Base-by-base conservation (phyloP, 2,329 filamentous ascomycete genomes). In the Mariannaea elegans region DNA sequence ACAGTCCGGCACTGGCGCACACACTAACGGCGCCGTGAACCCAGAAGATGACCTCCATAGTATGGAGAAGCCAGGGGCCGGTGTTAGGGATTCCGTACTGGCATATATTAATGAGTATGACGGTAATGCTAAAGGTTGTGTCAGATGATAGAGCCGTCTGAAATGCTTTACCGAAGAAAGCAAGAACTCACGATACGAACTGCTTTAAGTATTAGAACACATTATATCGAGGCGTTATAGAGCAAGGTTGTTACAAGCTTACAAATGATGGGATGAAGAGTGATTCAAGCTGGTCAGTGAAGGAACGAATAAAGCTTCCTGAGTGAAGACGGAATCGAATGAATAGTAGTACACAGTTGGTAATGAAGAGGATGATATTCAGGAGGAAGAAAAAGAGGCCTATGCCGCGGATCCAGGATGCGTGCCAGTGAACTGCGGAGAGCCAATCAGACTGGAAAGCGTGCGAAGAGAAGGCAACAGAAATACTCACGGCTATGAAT, bases 251-350 rank as follows among this genome's bases (percentile, higher is more conserved):
- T 5, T 14, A 14, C 7, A n/a, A 14, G 21, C 68, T 45, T 52
- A 86, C 84, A 74, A 82, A 86, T 1, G 91, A 85, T 0, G 91
- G 90, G 14, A 92, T 87, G 72, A 94, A 95, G 0, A 94, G 80
- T 9, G 87, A 90, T 72, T 96, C 92, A 0, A 90, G 88, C 12
- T 91, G 91, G 76, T 94, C 91, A 7, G 87, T 80, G 60, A 95
- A 90, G 0, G 90, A 92, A 13, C 85, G 81, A 58, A 82, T 83
- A 71, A 94, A 92, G 8, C 88, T 91, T 16, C 88, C 86, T 0
- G 90, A 90, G 56, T 88, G 87, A 66, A 85, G 81, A 67, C 84
- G 84, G 73, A 96, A 95, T 18, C 91, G 86, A 9, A 87, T 76
- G 9, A 84, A 81, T 34, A 94, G 85, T 67, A 92, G 81, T 47